These are phyloP conservation scores for Mycena vitilis DNA, from an alignment of 768 basidiomycete genomes.

Conservation along the genomic window DNA sequence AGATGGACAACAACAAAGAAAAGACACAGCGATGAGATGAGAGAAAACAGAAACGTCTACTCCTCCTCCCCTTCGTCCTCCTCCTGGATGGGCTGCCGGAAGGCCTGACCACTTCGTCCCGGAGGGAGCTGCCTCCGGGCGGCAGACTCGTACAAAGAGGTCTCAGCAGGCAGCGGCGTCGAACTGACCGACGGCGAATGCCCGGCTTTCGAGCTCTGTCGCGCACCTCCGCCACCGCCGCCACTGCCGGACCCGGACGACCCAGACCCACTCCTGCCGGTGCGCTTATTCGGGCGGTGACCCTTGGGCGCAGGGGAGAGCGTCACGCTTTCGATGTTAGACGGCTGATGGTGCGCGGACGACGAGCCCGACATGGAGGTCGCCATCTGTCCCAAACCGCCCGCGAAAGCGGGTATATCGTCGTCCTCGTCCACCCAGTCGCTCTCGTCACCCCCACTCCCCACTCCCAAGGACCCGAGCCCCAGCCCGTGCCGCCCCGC, in stretches of 20 bases:
- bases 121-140: constrained; percentile 77
- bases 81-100: constrained; percentile 79
- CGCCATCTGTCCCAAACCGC: constrained; percentile 79
- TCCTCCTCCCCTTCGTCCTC: constrained; percentile 90
- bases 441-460: constrained; percentile 77
- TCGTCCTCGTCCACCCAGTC: constrained; percentile 94
- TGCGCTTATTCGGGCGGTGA: constrained; percentile 53
- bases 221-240: constrained; percentile 39
- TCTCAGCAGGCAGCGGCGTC: constrained; percentile 70
- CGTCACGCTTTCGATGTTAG: constrained; percentile 52
- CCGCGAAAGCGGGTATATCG: constrained; percentile 76
- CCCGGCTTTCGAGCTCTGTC: constrained; percentile 57
- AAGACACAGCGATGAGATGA: constrained; percentile 11
- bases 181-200: constrained; percentile 71
- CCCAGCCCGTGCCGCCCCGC: constrained; percentile 47
- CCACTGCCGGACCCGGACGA: constrained; percentile 32
- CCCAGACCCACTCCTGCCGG: constrained; percentile 44
- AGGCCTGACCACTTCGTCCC: constrained; percentile 77
- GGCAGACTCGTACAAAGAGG: constrained; percentile 60
- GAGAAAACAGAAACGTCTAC: constrained; percentile 40
- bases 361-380: constrained; percentile 34
- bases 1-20: constrained; percentile 4
- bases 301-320: constrained; percentile 66
- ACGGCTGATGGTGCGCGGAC: constrained; percentile 25
- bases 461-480: constrained; percentile 23